Conservation (phyloP, 2,329 filamentous ascomycete species). For the Didymella lethalis region DNA sequence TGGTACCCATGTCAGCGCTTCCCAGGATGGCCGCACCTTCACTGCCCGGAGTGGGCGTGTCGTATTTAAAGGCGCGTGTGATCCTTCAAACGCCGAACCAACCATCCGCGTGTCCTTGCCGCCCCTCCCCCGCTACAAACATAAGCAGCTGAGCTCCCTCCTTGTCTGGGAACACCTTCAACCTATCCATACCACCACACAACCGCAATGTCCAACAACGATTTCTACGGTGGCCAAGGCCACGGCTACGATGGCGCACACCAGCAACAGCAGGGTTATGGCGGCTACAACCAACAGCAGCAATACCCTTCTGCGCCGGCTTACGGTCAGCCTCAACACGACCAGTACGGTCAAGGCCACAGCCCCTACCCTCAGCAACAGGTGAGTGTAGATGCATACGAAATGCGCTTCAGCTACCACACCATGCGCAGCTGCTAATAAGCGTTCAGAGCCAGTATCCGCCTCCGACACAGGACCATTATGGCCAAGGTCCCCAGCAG, state of each 20-base stretch:
- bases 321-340: conserved; percentile 40
- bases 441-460: conserved; percentile 38
- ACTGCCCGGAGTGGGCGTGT: conserved; percentile 23
- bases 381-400: conserved; percentile 24
- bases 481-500: conserved; percentile 34
- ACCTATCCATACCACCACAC: conserved; percentile 1
- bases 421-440: conserved; percentile 24
- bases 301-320: conserved; percentile 26
- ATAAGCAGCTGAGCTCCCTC: conserved; percentile 22
- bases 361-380: conserved; percentile 42
- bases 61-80: conserved; percentile 34
- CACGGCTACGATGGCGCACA: conserved; percentile 39
- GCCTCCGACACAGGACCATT: conserved; percentile 40
- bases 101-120: conserved; percentile 20
- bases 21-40: conserved; percentile 14
- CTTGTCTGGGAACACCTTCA: conserved; percentile 11
- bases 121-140: conserved; percentile 35
- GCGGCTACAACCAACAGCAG: conserved; percentile 36
- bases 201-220: conserved; percentile 36
- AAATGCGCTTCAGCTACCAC: conserved; percentile 19
- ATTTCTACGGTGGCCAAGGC: conserved; percentile 48
- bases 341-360: conserved; percentile 41
- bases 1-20: conserved; percentile 22
- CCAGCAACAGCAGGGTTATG: conserved; percentile 38
- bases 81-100: conserved; percentile 30